phyloP scores from a whole-genome alignment of 441 rosid species.

The Brassica balearica region DNA sequence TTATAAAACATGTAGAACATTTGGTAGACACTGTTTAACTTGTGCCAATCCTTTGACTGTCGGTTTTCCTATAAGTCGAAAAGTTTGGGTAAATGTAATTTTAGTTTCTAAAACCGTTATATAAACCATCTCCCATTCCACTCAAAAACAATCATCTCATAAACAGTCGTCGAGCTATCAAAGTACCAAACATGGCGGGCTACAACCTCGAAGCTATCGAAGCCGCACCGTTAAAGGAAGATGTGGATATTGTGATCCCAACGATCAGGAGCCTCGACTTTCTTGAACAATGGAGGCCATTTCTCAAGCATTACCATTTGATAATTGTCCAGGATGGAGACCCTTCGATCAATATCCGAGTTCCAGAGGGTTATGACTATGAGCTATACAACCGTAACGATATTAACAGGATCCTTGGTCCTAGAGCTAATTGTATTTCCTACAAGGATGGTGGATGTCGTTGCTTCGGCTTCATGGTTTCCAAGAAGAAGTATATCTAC shows the following conservation, averaged over 20 bases:
- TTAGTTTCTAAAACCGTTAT: constrained; percentile 2
- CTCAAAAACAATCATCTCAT: background rate
- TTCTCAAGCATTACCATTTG: constrained; percentile 42
- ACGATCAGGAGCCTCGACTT: constrained; percentile 42
- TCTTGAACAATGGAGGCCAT: constrained; percentile 45
- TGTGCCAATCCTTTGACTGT: background rate
- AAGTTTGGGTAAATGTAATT: background rate
- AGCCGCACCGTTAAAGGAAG: constrained; percentile 42
- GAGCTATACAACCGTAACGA: constrained; percentile 46
- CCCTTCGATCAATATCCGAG: constrained; percentile 38
- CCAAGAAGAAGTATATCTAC: constrained; percentile 45
- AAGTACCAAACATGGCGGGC: constrained; percentile 36
- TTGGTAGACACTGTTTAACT: constrained; percentile 1
- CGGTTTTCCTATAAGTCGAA: background rate
- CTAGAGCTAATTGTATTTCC: constrained; percentile 43
- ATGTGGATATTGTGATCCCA: constrained; percentile 46
- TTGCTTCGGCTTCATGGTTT: constrained; percentile 45
- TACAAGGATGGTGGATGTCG: constrained; percentile 50
- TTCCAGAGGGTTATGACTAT: constrained; percentile 47
- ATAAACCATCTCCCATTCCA: constrained; percentile 22
- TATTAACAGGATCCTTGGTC: constrained; percentile 45
- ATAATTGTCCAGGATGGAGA: constrained; percentile 49
- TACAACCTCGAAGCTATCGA: constrained; percentile 45
- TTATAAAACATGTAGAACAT: background rate
- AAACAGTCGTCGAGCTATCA: background rate